A percentile compares a stretch with the other conserved stretches of the same genome.
phyloP scores from a whole-genome alignment of 352 stramenopile genomes.

The Aphanomyces cochlioides region DNA sequence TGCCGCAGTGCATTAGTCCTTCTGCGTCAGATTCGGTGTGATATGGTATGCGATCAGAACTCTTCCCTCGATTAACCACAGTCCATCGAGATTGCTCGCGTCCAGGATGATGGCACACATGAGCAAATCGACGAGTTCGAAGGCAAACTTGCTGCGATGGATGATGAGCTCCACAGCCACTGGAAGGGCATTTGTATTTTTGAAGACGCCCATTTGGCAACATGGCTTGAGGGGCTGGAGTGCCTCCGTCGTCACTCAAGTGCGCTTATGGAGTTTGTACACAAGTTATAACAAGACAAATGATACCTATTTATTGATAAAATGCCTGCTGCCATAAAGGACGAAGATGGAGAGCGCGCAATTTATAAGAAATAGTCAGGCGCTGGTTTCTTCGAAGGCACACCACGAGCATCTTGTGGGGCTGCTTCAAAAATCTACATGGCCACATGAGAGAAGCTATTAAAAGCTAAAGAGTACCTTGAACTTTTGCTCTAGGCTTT shows the following conservation, averaged over 20 bases:
- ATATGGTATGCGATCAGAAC: not conserved
- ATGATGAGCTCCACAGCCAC: not conserved
- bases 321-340: not conserved
- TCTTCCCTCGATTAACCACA: not conserved
- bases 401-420: conserved; percentile 94
- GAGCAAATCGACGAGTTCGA: conserved; percentile 24
- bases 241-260: conserved; percentile 4
- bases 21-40: conserved; percentile 14
- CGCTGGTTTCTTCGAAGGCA: conserved; percentile 97
- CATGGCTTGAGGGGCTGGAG: conserved; percentile 6
- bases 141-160: conserved; percentile 19
- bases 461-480: conserved; percentile 45
- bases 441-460: conserved; percentile 8
- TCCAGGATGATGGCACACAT: not conserved
- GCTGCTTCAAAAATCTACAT: conserved; percentile 96
- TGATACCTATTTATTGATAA: conserved; percentile 18
- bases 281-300: conserved; percentile 21
- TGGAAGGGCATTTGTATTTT: conserved; percentile 9
- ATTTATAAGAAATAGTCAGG: conserved; percentile 99
- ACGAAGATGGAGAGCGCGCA: not conserved
- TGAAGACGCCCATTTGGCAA: not conserved
- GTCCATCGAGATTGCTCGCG: conserved; percentile 18
- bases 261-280: conserved; percentile 13
- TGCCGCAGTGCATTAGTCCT: conserved; percentile 21
- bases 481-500: conserved; percentile 90